These are phyloP conservation scores for Somion occarium DNA, from an alignment of 1,284 basidiomycete genomes.

Conservation along the genomic window DNA sequence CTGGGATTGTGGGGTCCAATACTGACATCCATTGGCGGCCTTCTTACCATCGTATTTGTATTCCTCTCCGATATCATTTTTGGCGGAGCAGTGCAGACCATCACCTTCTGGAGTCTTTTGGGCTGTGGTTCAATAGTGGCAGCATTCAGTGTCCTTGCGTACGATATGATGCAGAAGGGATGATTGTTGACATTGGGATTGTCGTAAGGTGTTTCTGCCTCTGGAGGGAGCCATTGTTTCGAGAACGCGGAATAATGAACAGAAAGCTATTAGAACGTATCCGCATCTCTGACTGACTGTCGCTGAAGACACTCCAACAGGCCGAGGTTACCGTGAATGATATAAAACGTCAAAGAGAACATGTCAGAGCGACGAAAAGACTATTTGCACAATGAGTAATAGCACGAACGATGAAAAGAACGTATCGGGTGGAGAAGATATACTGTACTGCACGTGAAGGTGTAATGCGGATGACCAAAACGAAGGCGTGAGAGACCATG, in stretches of 20 bases:
- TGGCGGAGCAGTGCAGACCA: conserved; percentile 46
- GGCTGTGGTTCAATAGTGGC: conserved; percentile 68
- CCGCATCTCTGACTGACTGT: too few relatives aligned
- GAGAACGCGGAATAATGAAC: neutral
- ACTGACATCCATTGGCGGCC: conserved; percentile 75
- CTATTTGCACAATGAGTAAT: conserved; percentile 22
- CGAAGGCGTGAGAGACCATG: conserved; percentile 15
- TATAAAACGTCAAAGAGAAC: neutral
- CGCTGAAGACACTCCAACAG: too few relatives aligned
- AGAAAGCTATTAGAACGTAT: neutral
- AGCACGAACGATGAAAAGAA: conserved; percentile 19
- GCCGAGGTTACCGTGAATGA: neutral
- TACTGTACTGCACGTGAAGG: conserved; percentile 14
- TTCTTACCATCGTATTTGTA: conserved; percentile 81
- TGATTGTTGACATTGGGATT: conserved; percentile 8
- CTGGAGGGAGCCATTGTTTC: too few relatives aligned
- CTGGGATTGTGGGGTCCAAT: conserved; percentile 82
- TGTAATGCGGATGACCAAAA: conserved; percentile 17
- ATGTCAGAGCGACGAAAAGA: conserved; percentile 6
- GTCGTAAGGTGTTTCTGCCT: too few relatives aligned
- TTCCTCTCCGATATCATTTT: conserved; percentile 68
- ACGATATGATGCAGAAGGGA: conserved; percentile 49
- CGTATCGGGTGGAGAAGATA: conserved; percentile 10
- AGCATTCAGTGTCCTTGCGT: conserved; percentile 70
- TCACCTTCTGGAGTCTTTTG: conserved; percentile 60